Evolutionary conservation across 305 asterid genomes (phyloP), one percentile per base, ranked within the genome.

Genomic region (Fraxinus baroniana): DNA sequence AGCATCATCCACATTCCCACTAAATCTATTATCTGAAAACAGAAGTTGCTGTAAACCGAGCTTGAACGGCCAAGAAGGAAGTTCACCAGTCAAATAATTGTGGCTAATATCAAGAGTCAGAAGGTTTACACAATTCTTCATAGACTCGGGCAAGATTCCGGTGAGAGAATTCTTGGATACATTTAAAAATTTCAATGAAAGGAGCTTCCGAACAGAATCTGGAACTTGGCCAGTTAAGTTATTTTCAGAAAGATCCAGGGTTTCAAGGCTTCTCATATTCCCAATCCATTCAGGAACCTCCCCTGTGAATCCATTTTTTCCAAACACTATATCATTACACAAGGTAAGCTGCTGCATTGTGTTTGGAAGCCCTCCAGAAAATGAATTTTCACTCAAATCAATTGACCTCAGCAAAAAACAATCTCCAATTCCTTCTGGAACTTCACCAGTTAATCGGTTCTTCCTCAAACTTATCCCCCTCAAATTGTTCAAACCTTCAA

Each of bases 201-300:
- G 92, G 70, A 96, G 91, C 78, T 93, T 86, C 83, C 91, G 90
- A n/a, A 92, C 37, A 3, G 98, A 90, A 86, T 78, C 80, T 1
- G 99, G 95, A 68, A 96, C 37, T 60, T 70, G 81, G 12, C 98
- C 97, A 2, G 90, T 88, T 76, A 94, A 90, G 76, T 80, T 88
- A 82, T 96, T 96, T 79, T 55, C 92, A 12, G 98, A 92, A 76
- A 96, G 85, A 81, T 96, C 98, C 20, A 96, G 86, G 35, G 78
- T 84, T 85, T 92, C 93, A 7, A 94, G 92, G 83, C 92, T 91
- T 78, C 86, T 86, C 97, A 94, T 84, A 84, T 91, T 92, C 85
- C 97, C 98, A 82, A 96, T 90, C 99, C 99, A 96, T 32, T 89
- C 88, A 60, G 97, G 97, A 33, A 94, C 24, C 76, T 85, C 87